A percentile compares a stretch with the other conserved stretches of the same genome.
Conservation (phyloP, 305 asterid genomes). For the Petunia hybrid region DNA sequence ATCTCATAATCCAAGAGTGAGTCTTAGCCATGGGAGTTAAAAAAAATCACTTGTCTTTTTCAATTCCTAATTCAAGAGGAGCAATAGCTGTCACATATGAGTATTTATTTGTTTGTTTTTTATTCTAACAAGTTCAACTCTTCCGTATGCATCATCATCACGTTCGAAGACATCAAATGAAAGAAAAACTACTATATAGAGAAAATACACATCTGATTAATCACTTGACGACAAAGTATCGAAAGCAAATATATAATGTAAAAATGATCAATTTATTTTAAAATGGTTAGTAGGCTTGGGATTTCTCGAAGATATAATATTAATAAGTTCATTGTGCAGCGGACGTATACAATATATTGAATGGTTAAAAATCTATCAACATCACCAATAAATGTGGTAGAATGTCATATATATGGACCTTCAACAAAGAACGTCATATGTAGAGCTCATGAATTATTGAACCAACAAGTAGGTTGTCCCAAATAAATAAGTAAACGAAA, state of each 20-base stretch:
- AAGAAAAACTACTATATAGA: not conserved
- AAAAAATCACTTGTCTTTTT: not conserved
- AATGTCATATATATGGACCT: not conserved
- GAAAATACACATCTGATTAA: not conserved
- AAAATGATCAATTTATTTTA: not conserved
- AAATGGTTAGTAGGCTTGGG: not conserved
- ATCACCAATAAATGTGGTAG: conserved; percentile 30
- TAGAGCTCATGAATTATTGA: not conserved
- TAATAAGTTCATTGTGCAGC: conserved; percentile 28
- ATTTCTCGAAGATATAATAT: not conserved
- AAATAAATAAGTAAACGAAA: not conserved
- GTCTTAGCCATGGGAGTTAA: not conserved
- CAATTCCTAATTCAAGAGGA: not conserved
- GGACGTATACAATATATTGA: conserved; percentile 6
- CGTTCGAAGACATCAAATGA: too few species aligned
- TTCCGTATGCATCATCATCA: not conserved
- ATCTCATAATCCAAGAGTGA: not conserved
- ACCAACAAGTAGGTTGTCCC: not conserved
- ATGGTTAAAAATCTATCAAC: conserved; percentile 20
- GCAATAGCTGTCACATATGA: not conserved
- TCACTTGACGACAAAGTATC: not conserved
- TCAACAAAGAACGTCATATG: not conserved
- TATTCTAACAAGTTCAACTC: not conserved
- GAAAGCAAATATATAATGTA: not conserved
- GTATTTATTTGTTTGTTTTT: not conserved